Percentiles rank a stretch among this genome's conserved stretches.
These are phyloP conservation scores for Nymphaea colorata DNA, from an alignment of 164 flowering plant genomes.

Conservation along the genomic window DNA sequence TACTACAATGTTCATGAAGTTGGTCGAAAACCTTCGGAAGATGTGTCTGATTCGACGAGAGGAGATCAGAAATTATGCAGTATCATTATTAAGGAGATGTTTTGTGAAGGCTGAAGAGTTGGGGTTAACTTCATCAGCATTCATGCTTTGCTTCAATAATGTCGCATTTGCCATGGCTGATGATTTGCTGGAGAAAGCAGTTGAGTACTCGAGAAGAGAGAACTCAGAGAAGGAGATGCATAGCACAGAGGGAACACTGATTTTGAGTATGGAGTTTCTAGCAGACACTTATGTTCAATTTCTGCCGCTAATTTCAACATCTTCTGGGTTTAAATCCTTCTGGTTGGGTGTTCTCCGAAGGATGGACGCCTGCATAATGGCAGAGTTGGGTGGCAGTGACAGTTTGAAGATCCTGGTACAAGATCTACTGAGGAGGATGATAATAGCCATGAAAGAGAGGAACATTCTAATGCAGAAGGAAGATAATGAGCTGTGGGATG, in stretches of 20 bases:
- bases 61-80: constrained; percentile 73
- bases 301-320: constrained; percentile 39
- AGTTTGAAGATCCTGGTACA: constrained; percentile 44
- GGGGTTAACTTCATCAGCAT: constrained; percentile 35
- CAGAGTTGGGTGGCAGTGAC: constrained; percentile 39
- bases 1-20: constrained; percentile 32
- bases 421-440: constrained; percentile 49
- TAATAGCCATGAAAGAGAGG: constrained; percentile 52
- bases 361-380: constrained; percentile 93
- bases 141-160: constrained; percentile 44
- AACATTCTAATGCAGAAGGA: constrained; percentile 46
- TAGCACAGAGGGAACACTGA: constrained; percentile 75
- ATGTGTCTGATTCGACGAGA: constrained; percentile 74
- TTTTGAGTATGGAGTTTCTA: constrained; percentile 61
- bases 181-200: constrained; percentile 79
- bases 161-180: constrained; percentile 87
- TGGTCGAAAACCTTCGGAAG: constrained; percentile 65
- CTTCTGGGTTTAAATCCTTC: constrained; percentile 52
- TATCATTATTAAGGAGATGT: constrained; percentile 37
- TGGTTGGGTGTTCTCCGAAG: constrained; percentile 84
- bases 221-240: constrained; percentile 59
- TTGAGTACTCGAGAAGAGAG: constrained; percentile 70
- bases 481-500: constrained; percentile 78
- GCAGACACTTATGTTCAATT: constrained; percentile 53
- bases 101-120: constrained; percentile 54